Evolutionary conservation across 768 basidiomycete species (phyloP), one percentile per base, ranked within the genome.

Genomic region (Phaeotremella skinneri): DNA sequence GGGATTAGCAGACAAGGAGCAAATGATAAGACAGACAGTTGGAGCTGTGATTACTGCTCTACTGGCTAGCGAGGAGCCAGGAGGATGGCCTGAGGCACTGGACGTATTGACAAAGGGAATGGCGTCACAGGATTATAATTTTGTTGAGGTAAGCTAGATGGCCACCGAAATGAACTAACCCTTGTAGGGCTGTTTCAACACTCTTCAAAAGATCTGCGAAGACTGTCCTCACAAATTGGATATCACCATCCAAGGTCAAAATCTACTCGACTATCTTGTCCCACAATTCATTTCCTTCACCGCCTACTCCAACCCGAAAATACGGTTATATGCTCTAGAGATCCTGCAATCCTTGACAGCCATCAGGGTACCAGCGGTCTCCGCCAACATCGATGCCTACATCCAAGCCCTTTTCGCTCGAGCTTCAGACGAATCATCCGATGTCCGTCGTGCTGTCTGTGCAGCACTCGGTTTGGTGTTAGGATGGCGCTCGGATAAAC

Each of bases 201-300:
- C 91, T 2, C 83, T 98, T 32, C 88, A 90, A 78, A 96, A 96
- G 76, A 88, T 94, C 52, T 94, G 91, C 78, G 91, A 98, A 77
- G 96, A 99, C 75, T 93, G 90, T 64, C 93, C 96, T 17, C 85
- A 89, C 64, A 92, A 94, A 80, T 83, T 97, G 79, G 91, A 96
- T 78, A 84, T 97, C 62, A 89, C 93, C 62, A 89, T 98, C 72
- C 86, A 86, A 68, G 94, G 94, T 52, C 85, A 86, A n/a, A 84
- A 91, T 50, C 91, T 93, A 0, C 85, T 99, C 66, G 91, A 98
- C 78, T 91, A 85, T 76, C 91, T 99, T 86, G 88, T 98, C 68
- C 92, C 92, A 56, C 91, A 93, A 77, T 94, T 98, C 80, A 84
- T 99, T 66, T 74, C 84, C 64, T 85, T 92, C 70, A 86, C 91